Base-by-base conservation (phyloP, 225 moss, liverwort and hornwort genomes). In the Physcomitrellopsis africana region DNA sequence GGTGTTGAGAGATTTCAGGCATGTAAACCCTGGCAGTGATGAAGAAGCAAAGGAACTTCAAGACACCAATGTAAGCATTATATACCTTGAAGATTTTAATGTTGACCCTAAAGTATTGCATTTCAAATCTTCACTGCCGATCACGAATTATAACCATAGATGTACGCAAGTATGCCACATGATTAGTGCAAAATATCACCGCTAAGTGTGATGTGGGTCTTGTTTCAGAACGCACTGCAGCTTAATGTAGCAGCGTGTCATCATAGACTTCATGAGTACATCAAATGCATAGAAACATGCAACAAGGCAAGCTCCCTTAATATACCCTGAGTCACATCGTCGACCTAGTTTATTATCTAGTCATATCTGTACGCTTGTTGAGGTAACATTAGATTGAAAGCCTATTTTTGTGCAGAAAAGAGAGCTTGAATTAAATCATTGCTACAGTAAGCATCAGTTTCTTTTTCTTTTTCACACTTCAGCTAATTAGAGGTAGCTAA, bases 1-100 rank as follows among this genome's bases (percentile, higher is more conserved):
- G 97, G 81, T 95, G 58, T 84, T 99, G 20, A 88, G 95, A 77
- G 99, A 99, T 78, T 93, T 99, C 73, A 95, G 87, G 78, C 99
- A 99, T 83, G 91, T 99, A 48, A 95, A 99, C 80, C 95, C 99
- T 61, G 72, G 88, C 72, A 89, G 88, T 72, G 95, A 99, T 72
- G 81, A 92, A 51, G 99, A 99, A 87, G 80, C 80, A 26, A 81
- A 85, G 61, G 90, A 92, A 72, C 86, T 99, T 9, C 81, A 90
- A 83, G 81, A 82, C 63, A 75, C 78, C 22, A 93, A 95, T 61
- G 97, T 99, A 79, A 81, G 73, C 56, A 56, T 44, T 63, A 2
- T 10, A 29, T 17, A 29, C 44, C 41, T 61, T 18, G n/a, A 73
- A 56, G 45, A 45, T 44, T 45, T 56, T 51, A 1, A 68, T 59